A percentile compares a stretch with the other conserved stretches of the same genome.
Evolutionary conservation across 2,329 filamentous ascomycete genomes (phyloP).

Genomic region (Diaporthe vaccinii): DNA sequence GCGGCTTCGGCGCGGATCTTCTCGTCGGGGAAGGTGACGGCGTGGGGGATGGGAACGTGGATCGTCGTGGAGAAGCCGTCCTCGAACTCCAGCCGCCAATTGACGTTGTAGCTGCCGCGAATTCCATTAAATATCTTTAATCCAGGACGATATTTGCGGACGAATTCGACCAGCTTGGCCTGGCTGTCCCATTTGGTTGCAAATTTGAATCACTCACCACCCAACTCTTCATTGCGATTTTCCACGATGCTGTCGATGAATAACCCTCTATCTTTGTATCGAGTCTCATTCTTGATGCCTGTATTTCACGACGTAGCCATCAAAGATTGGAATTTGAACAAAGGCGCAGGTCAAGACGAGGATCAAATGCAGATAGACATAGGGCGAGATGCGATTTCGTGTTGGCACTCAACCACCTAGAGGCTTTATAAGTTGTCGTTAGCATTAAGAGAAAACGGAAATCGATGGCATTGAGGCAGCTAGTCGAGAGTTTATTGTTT

Average conservation of each 20-base stretch:
- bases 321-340: too few relatives aligned
- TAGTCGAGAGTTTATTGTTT: too few relatives aligned
- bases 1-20: conserved; percentile 54
- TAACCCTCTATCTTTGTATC: conserved; percentile 2
- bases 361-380: too few relatives aligned
- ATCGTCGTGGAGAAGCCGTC: conserved; percentile 27
- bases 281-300: background rate
- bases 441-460: too few relatives aligned
- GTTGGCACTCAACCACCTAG: too few relatives aligned
- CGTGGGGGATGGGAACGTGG: conserved; percentile 27
- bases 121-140: background rate
- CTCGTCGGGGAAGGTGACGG: conserved; percentile 50
- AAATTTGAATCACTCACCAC: background rate
- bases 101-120: conserved; percentile 35
- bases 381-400: too few relatives aligned
- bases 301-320: too few relatives aligned
- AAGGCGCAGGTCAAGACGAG: too few relatives aligned
- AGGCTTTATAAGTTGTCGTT: too few relatives aligned
- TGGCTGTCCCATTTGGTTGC: background rate
- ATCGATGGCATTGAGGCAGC: too few relatives aligned
- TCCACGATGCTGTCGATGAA: conserved; percentile 10
- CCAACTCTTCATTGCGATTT: background rate
- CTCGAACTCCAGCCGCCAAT: conserved; percentile 34
- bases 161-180: conserved; percentile 21
- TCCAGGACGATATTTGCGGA: background rate